Base-by-base conservation (phyloP, 805 yeast species). In the Candida glaebosa region DNA sequence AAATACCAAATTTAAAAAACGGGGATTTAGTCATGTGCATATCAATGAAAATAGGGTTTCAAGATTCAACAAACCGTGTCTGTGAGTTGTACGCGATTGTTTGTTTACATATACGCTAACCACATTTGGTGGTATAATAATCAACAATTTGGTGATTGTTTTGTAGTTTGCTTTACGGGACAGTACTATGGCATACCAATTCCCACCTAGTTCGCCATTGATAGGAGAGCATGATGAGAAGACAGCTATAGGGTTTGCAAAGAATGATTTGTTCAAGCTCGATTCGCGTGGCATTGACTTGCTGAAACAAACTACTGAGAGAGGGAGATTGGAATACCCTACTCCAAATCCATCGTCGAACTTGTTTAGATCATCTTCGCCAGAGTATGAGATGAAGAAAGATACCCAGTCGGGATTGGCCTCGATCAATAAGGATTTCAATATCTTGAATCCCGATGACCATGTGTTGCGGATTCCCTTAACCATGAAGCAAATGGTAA, bases 261-360 rank as follows among this genome's bases (percentile, higher is more conserved):
- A 28, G 16, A 28, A 43, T 30, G 31, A 43, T 15, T 28, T 33
- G 15, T 39, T 33, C 19, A 18, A 18, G 15, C 2, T n/a, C 3
- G 37, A 34, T 18, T 28, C 16, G 9, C 31, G 31, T 28, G 31
- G 31, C 5, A 28, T 28, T 28, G 31, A 28, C 14, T 28, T 28
- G 14, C 14, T 16, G 14, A 28, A 28, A 10, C 31, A 28, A 28
- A 28, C 14, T 6, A 34, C 16, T 17, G 38, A 35, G 10, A 24
- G 38, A 20, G 38, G 38, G n/a, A 35, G 38, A 24, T 7, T 9
- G 51, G 42, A 61, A 51, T 34, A 80, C 51, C 87, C 87, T 9
- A 83, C 89, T 1, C 91, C 91, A 16, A 76, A 80, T 49, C 89
- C 91, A 0, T 82, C 88, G 2, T 70, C 75, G 1, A 54, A 71